phyloP scores from a whole-genome alignment of 352 stramenopile species.

The Stramenopiles sp. region DNA sequence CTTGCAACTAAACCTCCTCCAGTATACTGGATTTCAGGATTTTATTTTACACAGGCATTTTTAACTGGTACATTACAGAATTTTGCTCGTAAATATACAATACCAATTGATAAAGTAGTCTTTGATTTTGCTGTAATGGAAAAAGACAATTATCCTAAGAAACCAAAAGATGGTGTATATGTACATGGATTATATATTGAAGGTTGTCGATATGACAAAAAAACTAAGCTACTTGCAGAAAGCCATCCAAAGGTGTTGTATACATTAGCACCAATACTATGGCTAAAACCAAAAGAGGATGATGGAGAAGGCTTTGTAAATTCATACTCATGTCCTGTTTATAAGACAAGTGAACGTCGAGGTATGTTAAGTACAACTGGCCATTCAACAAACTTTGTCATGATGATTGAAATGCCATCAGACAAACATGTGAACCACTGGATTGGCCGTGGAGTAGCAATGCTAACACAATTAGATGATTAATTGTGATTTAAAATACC shows the following conservation, averaged over 20 bases:
- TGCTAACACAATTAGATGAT: slow-evolving; percentile 45
- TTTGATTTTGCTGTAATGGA: slow-evolving; percentile 48
- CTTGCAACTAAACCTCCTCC: slow-evolving; percentile 36
- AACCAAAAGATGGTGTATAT: slow-evolving; percentile 31
- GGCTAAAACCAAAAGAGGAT: slow-evolving; percentile 33
- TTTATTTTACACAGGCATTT: slow-evolving; percentile 83
- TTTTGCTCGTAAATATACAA: slow-evolving; percentile 51
- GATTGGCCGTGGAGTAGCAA: slow-evolving; percentile 55
- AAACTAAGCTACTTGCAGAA: slow-evolving; percentile 32
- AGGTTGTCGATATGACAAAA: slow-evolving; percentile 35
- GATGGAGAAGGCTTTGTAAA: slow-evolving; percentile 31
- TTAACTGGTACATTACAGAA: slow-evolving; percentile 70
- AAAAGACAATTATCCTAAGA: slow-evolving; percentile 28
- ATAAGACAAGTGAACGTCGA: slow-evolving; percentile 48
- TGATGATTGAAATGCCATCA: slow-evolving; percentile 45
- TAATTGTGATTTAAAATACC: slow-evolving; percentile 4
- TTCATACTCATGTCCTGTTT: slow-evolving; percentile 56
- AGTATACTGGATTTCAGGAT: slow-evolving; percentile 66
- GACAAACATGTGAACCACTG: slow-evolving; percentile 38
- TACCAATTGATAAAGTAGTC: slow-evolving; percentile 40
- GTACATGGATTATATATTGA: slow-evolving; percentile 50
- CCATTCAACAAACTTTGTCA: slow-evolving; percentile 75
- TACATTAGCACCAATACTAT: slow-evolving; percentile 44
- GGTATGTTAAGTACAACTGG: slow-evolving; percentile 54
- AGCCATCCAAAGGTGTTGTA: slow-evolving; percentile 59